Conservation (phyloP, 805 yeast genomes). For the Candida sakaeoensis region DNA sequence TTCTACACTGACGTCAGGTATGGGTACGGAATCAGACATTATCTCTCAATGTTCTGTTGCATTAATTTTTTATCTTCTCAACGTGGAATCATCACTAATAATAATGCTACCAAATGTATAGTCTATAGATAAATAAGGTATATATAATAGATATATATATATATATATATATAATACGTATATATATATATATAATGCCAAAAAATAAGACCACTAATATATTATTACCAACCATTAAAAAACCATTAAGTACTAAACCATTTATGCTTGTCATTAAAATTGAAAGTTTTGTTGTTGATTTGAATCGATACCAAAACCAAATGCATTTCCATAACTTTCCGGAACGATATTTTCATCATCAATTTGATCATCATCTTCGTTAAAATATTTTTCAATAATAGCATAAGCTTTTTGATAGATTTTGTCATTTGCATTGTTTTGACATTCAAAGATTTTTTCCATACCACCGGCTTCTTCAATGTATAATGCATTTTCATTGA, state of each 20-base stretch:
- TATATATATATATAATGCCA: not conserved
- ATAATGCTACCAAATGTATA: not conserved
- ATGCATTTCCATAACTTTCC: conserved; percentile 74
- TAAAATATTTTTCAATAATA: conserved; percentile 88
- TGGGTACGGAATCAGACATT: conserved; percentile 5
- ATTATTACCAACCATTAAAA: not conserved
- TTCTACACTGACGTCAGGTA: not conserved
- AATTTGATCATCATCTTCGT: conserved; percentile 75
- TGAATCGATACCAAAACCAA: conserved; percentile 76
- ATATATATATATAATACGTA: not conserved
- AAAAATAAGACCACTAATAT: not conserved
- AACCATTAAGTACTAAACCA: no score
- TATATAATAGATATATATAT: not conserved
- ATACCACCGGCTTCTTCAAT: conserved; percentile 98
- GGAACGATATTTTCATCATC: conserved; percentile 73
- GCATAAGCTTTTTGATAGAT: conserved; percentile 87
- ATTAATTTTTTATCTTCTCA: conserved; percentile 1
- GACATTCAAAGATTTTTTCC: conserved; percentile 93
- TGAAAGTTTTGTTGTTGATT: conserved; percentile 51
- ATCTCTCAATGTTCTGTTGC: conserved; percentile 2
- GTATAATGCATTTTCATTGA: conserved; percentile 84
- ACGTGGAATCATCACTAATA: conserved; percentile 2
- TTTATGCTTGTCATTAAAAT: conserved; percentile 31
- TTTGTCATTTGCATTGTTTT: conserved; percentile 85
- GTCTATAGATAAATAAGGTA: not conserved